phyloP scores from a whole-genome alignment of 768 basidiomycete genomes.

The Mycena rebaudengoi region DNA sequence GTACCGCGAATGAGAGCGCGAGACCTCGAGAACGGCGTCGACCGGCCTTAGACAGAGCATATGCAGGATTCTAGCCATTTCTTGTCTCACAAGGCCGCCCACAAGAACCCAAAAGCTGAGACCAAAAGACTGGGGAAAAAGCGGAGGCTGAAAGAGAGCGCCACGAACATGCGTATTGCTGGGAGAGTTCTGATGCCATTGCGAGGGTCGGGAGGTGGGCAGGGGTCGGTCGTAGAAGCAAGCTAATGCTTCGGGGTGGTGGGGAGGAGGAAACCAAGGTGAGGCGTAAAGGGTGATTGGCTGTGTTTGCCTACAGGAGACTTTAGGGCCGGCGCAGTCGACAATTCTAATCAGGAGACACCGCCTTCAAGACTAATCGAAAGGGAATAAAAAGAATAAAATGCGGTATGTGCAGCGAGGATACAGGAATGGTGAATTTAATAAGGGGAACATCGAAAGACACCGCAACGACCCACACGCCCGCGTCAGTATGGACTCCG shows the following conservation, averaged over 20 bases:
- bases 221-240: constrained; percentile 65
- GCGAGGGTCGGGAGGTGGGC: constrained; percentile 41
- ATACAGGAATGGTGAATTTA: too few species aligned
- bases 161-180: constrained; percentile 86
- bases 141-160: constrained; percentile 23
- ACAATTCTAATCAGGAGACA: too few species aligned
- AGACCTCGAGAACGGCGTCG: too few species aligned
- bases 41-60: neutral
- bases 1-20: too few species aligned
- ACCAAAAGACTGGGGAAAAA: constrained; percentile 8
- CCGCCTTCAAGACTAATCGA: too few species aligned
- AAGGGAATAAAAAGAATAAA: too few species aligned
- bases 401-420: too few species aligned
- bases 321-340: too few species aligned
- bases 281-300: neutral
- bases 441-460: too few species aligned
- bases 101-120: neutral
- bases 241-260: constrained; percentile 78
- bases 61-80: neutral
- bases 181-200: constrained; percentile 80
- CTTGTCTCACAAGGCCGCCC: neutral
- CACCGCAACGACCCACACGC: too few species aligned
- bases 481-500: too few species aligned
- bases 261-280: constrained; percentile 31
- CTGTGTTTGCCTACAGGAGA: too few species aligned